A percentile compares a stretch with the other conserved stretches of the same genome.
These are phyloP conservation scores for Auricularia sp. DNA, from an alignment of 768 basidiomycete genomes.

Conservation along the genomic window DNA sequence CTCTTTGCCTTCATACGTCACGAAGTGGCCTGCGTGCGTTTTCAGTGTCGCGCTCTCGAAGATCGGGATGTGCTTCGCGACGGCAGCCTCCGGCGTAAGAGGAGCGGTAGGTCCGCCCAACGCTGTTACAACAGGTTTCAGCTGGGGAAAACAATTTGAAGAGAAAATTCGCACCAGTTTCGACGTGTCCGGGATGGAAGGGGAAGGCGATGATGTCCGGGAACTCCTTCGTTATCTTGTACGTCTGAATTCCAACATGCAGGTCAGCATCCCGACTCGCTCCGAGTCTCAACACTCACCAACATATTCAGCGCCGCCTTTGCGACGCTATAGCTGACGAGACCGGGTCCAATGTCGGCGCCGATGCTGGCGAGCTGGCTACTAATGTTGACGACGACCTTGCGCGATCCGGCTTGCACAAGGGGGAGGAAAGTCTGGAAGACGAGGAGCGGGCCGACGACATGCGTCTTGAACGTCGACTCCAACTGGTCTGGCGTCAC, in stretches of 20 bases:
- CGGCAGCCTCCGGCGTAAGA: background rate
- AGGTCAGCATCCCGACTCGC: too few relatives aligned
- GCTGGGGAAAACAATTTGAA: background rate
- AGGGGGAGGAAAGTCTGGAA: constrained; percentile 25
- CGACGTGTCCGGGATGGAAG: constrained; percentile 31
- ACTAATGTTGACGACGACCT: constrained; percentile 27
- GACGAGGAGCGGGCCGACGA: constrained; percentile 28
- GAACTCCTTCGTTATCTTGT: constrained; percentile 27
- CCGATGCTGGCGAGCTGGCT: constrained; percentile 26
- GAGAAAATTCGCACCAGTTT: constrained; percentile 21
- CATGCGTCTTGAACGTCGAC: constrained; percentile 21
- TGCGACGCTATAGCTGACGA: constrained; percentile 27
- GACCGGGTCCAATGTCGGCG: constrained; percentile 17
- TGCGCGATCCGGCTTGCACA: constrained; percentile 23
- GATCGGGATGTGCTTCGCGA: background rate
- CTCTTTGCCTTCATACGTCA: background rate
- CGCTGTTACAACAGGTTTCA: background rate
- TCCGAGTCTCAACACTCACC: constrained; percentile 14
- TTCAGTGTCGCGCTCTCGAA: background rate
- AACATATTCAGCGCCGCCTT: constrained; percentile 34
- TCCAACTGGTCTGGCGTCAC: constrained; percentile 12
- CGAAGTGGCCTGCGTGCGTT: background rate
- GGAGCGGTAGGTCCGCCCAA: background rate
- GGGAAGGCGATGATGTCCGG: constrained; percentile 24
- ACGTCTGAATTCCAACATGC: constrained; percentile 17